Base-by-base conservation (phyloP, 179 eudicot species). In the Nepenthes alata region DNA sequence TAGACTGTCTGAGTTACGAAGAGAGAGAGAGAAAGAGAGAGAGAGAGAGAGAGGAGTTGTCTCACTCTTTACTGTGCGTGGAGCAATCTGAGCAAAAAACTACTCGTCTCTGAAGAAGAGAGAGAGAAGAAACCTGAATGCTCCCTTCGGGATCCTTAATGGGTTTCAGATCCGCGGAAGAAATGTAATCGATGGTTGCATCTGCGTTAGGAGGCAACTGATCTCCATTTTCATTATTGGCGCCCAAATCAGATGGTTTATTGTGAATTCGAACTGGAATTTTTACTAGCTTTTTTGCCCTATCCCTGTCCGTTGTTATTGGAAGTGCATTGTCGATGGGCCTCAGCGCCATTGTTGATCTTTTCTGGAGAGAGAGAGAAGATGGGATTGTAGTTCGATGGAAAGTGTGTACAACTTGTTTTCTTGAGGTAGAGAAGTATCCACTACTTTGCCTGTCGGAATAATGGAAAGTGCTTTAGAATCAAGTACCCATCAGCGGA, bases 111-210 rank as follows among this genome's bases (percentile, higher is more conserved):
- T 25, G 36, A 47, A 12, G 38, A 45, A 36, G 12, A 25, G 25
- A 55, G 11, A 59, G 55, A 11, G 35, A 35, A 4, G 35, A 5
- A 57, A 85, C 96, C 80, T 87, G 84, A 67, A 93, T 78, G 60
- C 69, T 78, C 48, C 66, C 36, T 50, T 79, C 82, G 7, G 97
- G 95, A 55, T 89, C 81, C 35, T 71, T 38, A 11, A 89, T 54
- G 37, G 95, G 79, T 15, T 77, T 78, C 49, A 89, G 95, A 68
- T 83, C 76, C 36, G 83, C 81, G 11, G 95, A 85, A 47, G 85
- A 48, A 52, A 93, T 61, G 56, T 93, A 93, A 55, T 89, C 96
- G 56, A 89, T 62, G 5, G 45, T 7, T 11, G 74, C 69, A 41
- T 83, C 95, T 7, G 66, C 39, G 37, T 11, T 65, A n/a, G 45